Conservation (phyloP, 495 filamentous ascomycete species). For the Endocarpon pusillum region DNA sequence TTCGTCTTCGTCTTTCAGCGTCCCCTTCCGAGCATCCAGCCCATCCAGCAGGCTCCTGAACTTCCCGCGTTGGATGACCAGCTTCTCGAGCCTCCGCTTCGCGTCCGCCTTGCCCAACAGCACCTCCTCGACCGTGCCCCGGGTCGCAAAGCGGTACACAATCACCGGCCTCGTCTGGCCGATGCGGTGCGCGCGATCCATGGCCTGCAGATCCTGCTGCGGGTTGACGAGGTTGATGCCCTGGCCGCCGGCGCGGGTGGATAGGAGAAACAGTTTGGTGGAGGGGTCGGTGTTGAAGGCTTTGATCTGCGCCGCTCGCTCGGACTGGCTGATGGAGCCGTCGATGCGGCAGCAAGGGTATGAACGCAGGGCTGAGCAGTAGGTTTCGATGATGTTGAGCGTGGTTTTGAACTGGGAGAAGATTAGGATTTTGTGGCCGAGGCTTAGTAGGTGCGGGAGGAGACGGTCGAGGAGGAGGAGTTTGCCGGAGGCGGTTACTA, state of each 20-base stretch:
- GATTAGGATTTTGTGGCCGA: slow-evolving; percentile 79
- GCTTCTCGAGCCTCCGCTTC: slow-evolving; percentile 83
- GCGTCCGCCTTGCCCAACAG: slow-evolving; percentile 78
- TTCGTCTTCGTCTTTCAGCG: slow-evolving; percentile 18
- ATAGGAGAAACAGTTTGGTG: slow-evolving; percentile 69
- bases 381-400: slow-evolving; percentile 79
- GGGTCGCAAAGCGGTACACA: slow-evolving; percentile 88
- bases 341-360: slow-evolving; percentile 87
- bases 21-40: slow-evolving; percentile 1
- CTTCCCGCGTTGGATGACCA: slow-evolving; percentile 88
- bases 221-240: slow-evolving; percentile 90
- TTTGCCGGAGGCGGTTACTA: slow-evolving; percentile 79
- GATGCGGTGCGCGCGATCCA: slow-evolving; percentile 88
- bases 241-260: slow-evolving; percentile 81
- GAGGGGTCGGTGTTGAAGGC: slow-evolving; percentile 60
- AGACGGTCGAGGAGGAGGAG: slow-evolving; percentile 87
- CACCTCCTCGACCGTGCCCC: slow-evolving; percentile 79
- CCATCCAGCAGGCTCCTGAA: slow-evolving; percentile 35
- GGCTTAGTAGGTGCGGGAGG: slow-evolving; percentile 53
- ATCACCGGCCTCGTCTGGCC: slow-evolving; percentile 84
- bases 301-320: slow-evolving; percentile 68
- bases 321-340: slow-evolving; percentile 63
- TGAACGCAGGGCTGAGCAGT: slow-evolving; percentile 48
- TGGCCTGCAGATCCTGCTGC: slow-evolving; percentile 89
- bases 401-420: slow-evolving; percentile 95